Base-by-base conservation (phyloP, 2,329 filamentous ascomycete genomes). In the Blastomyces parvus region DNA sequence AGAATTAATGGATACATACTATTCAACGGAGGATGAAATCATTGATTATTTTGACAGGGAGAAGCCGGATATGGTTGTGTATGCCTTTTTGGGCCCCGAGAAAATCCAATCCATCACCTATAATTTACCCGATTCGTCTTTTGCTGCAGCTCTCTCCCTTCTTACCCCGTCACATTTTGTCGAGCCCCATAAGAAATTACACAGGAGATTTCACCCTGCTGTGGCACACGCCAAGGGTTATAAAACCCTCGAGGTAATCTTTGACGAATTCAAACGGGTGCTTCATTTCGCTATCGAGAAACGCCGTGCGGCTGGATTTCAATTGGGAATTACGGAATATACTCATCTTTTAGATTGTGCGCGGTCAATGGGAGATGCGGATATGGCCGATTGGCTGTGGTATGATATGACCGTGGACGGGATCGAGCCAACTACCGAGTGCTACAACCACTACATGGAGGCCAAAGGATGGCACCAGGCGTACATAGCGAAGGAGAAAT, bases 111-210 rank as follows among this genome's bases (percentile, higher is more conserved):
- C 53, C 46, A 25, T 40, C 19, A 48, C 56, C 11, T 64, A 76
- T 33, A 58, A 50, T 25, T 71, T 91, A 27, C 80, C 86, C 0
- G 72, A 79, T 1, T 77, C 81, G 0, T 81, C 81, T 0, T 86
- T 91, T 69, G 84, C 85, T 1, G 85, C 88, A 66, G 81, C 88
- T 11, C 72, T 92, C 38, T 80, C 81, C 42, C 78, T 81, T 5
- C 73, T 91, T 9, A 85, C 89, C 63, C 87, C 88, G 0, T 69
- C 73, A 30, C 73, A 81, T 66, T 81, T 83, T 64, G 67, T 84
- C 50, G 72, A 76, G 30, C 75, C 76, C 1, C 77, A 79, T 67
- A 75, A 82, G 4, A 69, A 73, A 27, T 74, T 85, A 22, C 77
- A 82, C 61, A 71, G 74, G 25, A 73, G 81, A 14, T 71, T 84